These are phyloP conservation scores for Abrus precatorius DNA, from an alignment of 306 rosid species.

Conservation along the genomic window DNA sequence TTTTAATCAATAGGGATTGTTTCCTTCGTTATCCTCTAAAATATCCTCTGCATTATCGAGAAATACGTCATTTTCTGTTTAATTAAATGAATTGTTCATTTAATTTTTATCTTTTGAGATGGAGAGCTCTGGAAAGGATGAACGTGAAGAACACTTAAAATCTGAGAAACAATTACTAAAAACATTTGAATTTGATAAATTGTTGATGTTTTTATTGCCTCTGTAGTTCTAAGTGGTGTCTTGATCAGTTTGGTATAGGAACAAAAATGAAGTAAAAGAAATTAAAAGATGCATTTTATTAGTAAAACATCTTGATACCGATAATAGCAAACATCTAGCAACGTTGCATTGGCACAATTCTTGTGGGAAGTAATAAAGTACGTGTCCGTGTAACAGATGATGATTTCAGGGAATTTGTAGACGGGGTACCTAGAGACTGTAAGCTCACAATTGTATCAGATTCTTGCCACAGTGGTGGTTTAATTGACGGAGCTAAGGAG, in stretches of 20 bases:
- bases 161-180: not conserved
- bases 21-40: not conserved
- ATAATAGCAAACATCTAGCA: too few relatives aligned
- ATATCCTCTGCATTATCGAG: not conserved
- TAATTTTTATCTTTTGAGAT: not conserved
- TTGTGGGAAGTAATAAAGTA: slow-evolving; percentile 2
- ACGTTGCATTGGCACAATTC: not conserved
- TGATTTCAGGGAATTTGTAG: slow-evolving; percentile 87
- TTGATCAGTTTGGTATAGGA: not conserved
- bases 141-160: not conserved
- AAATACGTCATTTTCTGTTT: not conserved
- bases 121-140: not conserved
- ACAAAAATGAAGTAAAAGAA: not conserved
- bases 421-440: slow-evolving; percentile 70
- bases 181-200: not conserved
- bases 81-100: not conserved
- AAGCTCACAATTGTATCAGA: slow-evolving; percentile 83
- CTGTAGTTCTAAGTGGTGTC: not conserved
- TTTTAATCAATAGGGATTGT: not conserved
- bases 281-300: not conserved
- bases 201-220: slow-evolving; percentile 3
- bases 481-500: slow-evolving; percentile 76
- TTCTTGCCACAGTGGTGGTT: slow-evolving; percentile 98
- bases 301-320: not conserved
- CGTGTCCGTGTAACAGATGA: slow-evolving; percentile 67